phyloP scores from a whole-genome alignment of 139 green algal species.

The Astrephomene gubernaculifera region DNA sequence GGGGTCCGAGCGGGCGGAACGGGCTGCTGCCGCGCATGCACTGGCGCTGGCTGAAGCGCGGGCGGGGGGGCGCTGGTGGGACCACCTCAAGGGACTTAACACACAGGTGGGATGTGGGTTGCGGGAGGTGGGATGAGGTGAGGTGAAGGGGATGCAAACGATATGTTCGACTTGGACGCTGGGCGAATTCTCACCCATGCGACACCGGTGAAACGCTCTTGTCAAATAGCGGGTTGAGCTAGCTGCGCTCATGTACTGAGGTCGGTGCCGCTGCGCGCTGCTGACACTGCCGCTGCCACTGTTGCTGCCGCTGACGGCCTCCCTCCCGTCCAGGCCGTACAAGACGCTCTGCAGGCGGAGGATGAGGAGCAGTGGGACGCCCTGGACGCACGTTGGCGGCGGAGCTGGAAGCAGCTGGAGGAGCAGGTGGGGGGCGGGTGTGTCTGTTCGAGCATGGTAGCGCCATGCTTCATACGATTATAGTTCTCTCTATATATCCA shows the following conservation, averaged over 20 bases:
- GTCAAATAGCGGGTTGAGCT: neutral
- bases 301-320: neutral
- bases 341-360: constrained; percentile 31
- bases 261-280: neutral
- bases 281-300: neutral
- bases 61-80: constrained; percentile 53
- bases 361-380: constrained; percentile 49
- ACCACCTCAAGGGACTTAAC: constrained; percentile 44
- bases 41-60: constrained; percentile 50
- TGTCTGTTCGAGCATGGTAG: neutral
- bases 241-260: neutral
- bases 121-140: neutral
- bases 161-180: neutral
- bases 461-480: neutral
- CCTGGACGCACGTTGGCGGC: constrained; percentile 16
- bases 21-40: constrained; percentile 47
- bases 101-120: neutral
- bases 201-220: neutral
- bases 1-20: constrained; percentile 39
- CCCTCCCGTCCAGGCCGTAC: neutral
- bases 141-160: neutral
- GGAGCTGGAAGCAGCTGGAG: constrained; percentile 31
- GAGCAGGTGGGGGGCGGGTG: neutral
- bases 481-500: neutral
- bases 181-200: neutral